Conservation (phyloP, 768 basidiomycete species). For the Russula abietina region DNA sequence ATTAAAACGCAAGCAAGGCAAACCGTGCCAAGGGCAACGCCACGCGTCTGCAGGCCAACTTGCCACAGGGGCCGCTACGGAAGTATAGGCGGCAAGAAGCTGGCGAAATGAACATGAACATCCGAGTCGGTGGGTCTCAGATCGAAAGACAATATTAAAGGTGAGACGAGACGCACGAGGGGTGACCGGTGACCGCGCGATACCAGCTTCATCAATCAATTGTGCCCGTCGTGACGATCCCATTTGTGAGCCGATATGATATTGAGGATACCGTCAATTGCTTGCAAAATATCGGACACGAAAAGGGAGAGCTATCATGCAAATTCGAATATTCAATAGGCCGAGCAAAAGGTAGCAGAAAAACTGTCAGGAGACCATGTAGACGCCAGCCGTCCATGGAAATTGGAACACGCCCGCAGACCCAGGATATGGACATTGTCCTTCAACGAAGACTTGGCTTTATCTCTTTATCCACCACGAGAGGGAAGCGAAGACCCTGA, state of each 20-base stretch:
- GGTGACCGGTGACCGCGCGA: slow-evolving; percentile 38
- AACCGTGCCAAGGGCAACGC: slow-evolving; percentile 25
- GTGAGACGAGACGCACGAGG: slow-evolving; percentile 30
- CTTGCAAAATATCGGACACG: slow-evolving; percentile 35
- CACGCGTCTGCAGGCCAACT: slow-evolving; percentile 30
- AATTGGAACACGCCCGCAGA: too few relatives aligned
- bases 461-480: too few relatives aligned
- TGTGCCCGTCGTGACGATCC: slow-evolving; percentile 33
- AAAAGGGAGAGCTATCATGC: slow-evolving; percentile 27
- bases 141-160: too few relatives aligned
- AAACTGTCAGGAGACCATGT: background rate
- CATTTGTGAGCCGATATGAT: slow-evolving; percentile 31
- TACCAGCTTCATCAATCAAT: slow-evolving; percentile 40
- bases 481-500: too few relatives aligned
- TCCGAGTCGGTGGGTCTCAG: slow-evolving; percentile 27
- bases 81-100: slow-evolving; percentile 37
- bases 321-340: slow-evolving; percentile 25
- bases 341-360: background rate
- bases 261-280: slow-evolving; percentile 35
- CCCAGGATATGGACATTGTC: too few relatives aligned
- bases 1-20: slow-evolving; percentile 14
- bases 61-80: slow-evolving; percentile 35
- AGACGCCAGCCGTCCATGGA: too few relatives aligned
- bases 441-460: too few relatives aligned
- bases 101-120: slow-evolving; percentile 23